These are phyloP conservation scores for Blastobotrys attinorum DNA, from an alignment of 805 yeast genomes.

Conservation along the genomic window DNA sequence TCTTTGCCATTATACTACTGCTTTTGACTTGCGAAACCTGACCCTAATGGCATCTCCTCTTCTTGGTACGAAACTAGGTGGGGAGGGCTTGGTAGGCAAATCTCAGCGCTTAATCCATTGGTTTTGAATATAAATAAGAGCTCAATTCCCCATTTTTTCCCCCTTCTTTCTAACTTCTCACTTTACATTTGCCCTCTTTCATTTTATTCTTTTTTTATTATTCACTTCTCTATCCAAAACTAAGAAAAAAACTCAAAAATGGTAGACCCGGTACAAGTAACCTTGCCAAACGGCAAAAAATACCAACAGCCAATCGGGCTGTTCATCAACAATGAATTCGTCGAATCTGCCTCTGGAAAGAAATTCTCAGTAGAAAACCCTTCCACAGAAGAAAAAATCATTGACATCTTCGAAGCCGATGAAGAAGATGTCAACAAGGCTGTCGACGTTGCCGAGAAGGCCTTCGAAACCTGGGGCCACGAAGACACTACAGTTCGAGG, in stretches of 20 bases:
- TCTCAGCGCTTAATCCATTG: too few relatives aligned
- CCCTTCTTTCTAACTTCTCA: too few relatives aligned
- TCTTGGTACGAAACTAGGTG: too few relatives aligned
- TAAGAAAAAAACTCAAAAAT: too few relatives aligned
- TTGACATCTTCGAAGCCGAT: conserved; percentile 63
- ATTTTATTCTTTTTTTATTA: not conserved
- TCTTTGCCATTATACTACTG: too few relatives aligned
- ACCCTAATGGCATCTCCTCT: too few relatives aligned
- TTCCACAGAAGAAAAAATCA: conserved; percentile 46
- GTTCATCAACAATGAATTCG: conserved; percentile 81
- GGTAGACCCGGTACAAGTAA: conserved; percentile 27
- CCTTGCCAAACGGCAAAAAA: conserved; percentile 55
- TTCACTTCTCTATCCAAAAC: too few relatives aligned
- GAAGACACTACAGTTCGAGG: conserved; percentile 64
- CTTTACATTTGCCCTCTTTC: too few relatives aligned
- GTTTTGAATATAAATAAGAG: too few relatives aligned
- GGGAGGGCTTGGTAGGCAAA: too few relatives aligned
- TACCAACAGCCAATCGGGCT: conserved; percentile 82
- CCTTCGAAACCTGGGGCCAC: conserved; percentile 68
- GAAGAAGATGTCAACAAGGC: conserved; percentile 74
- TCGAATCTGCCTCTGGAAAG: conserved; percentile 45
- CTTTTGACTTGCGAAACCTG: too few relatives aligned
- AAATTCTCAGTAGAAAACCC: conserved; percentile 43
- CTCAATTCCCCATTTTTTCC: too few relatives aligned
- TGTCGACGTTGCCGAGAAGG: conserved; percentile 72